phyloP scores from a whole-genome alignment of 2,329 filamentous ascomycete species.

The Clonostachys rhizophaga region DNA sequence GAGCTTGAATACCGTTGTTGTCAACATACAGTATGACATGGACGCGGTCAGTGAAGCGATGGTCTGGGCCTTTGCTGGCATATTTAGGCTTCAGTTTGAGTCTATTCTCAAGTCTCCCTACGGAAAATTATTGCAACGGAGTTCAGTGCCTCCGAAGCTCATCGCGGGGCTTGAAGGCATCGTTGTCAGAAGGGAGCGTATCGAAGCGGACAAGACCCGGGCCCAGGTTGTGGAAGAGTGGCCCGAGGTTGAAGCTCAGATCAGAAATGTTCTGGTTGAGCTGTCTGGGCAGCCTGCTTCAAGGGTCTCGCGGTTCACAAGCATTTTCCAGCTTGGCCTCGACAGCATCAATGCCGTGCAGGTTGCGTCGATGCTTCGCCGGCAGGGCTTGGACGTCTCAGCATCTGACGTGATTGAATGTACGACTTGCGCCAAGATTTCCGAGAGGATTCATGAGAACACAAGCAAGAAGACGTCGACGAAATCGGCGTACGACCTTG shows the following conservation, averaged over 20 bases:
- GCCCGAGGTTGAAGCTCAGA: slow-evolving; percentile 41
- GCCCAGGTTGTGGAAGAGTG: slow-evolving; percentile 25
- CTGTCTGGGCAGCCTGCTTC: slow-evolving; percentile 48
- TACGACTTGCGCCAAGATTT: slow-evolving; percentile 37
- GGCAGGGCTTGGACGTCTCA: slow-evolving; percentile 50
- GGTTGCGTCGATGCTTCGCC: slow-evolving; percentile 64
- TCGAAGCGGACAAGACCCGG: slow-evolving; percentile 3
- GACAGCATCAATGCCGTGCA: slow-evolving; percentile 89
- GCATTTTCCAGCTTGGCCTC: slow-evolving; percentile 82
- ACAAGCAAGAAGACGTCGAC: slow-evolving; percentile 4
- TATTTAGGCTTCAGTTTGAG: slow-evolving; percentile 21
- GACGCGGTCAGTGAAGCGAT: slow-evolving; percentile 23
- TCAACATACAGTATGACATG: slow-evolving; percentile 61
- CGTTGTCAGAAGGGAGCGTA: slow-evolving; percentile 9
- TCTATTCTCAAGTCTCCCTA: slow-evolving; percentile 17
- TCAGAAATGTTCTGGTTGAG: slow-evolving; percentile 54
- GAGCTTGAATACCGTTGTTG: slow-evolving; percentile 41
- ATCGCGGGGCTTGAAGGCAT: slow-evolving; percentile 11
- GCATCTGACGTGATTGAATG: slow-evolving; percentile 72
- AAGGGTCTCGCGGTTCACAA: slow-evolving; percentile 55
- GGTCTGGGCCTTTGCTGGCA: slow-evolving; percentile 16
- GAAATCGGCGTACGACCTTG: slow-evolving; percentile 27
- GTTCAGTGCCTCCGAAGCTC: slow-evolving; percentile 12
- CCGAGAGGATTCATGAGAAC: slow-evolving; percentile 6
- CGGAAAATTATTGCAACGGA: slow-evolving; percentile 9